A percentile compares a stretch with the other conserved stretches of the same genome.
Evolutionary conservation across 441 rosid species (phyloP).

Genomic region (Gossypium davidsonii): DNA sequence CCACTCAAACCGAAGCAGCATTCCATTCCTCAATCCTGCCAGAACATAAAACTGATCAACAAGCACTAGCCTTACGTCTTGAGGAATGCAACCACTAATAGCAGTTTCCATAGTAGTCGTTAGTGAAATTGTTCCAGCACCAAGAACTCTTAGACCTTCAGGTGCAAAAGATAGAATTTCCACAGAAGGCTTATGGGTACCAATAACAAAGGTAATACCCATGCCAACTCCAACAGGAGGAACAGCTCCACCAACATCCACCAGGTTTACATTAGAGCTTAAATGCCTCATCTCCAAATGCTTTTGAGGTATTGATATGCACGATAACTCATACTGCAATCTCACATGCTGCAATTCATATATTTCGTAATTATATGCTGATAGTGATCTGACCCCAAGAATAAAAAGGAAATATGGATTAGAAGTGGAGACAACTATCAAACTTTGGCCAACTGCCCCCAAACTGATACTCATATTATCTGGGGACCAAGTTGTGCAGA

Average conservation of each 20-base stretch:
- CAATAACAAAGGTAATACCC: slow-evolving; percentile 67
- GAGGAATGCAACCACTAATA: slow-evolving; percentile 83
- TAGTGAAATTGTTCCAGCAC: slow-evolving; percentile 64
- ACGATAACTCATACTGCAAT: slow-evolving; percentile 79
- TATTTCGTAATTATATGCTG: slow-evolving; percentile 56
- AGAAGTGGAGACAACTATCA: slow-evolving; percentile 83
- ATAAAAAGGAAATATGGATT: slow-evolving; percentile 76
- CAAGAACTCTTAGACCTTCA: slow-evolving; percentile 71
- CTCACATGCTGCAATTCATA: slow-evolving; percentile 70
- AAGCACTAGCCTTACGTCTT: slow-evolving; percentile 90
- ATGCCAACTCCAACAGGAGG: slow-evolving; percentile 62
- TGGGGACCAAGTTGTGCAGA: slow-evolving; percentile 84
- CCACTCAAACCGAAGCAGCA: slow-evolving; percentile 98
- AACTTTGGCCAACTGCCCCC: slow-evolving; percentile 82
- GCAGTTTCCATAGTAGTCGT: slow-evolving; percentile 66
- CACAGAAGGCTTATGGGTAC: slow-evolving; percentile 97
- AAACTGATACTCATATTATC: slow-evolving; percentile 67
- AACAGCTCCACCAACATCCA: slow-evolving; percentile 26
- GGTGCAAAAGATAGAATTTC: slow-evolving; percentile 70
- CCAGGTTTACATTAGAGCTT: slow-evolving; percentile 25
- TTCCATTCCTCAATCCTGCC: slow-evolving; percentile 94
- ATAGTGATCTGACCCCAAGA: slow-evolving; percentile 68
- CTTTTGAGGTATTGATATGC: slow-evolving; percentile 77
- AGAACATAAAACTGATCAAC: slow-evolving; percentile 82
- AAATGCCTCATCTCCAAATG: slow-evolving; percentile 40